Percentiles rank a stretch among this genome's conserved stretches.
Evolutionary conservation across 805 yeast species (phyloP).

Genomic region (Kurtzmaniella cleridarum): DNA sequence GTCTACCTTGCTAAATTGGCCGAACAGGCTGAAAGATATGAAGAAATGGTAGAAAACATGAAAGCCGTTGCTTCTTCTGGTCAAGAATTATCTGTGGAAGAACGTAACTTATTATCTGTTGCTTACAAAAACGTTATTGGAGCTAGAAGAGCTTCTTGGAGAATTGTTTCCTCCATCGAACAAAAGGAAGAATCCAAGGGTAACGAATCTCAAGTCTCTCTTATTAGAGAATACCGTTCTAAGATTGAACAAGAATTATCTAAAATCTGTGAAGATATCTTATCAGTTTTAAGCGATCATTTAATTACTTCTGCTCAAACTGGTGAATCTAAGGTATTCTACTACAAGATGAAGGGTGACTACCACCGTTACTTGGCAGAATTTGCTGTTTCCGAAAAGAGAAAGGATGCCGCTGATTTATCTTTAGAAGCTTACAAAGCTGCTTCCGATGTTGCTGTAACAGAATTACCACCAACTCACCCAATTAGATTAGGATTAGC

Average conservation of each 20-base stretch:
- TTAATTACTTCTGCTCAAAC: constrained; percentile 91
- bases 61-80: constrained; percentile 95
- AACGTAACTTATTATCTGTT: constrained; percentile 93
- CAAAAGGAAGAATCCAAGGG: constrained; percentile 98
- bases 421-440: constrained; percentile 92
- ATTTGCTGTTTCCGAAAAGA: constrained; percentile 85
- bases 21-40: constrained; percentile 99
- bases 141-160: constrained; percentile 99
- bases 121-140: constrained; percentile 99
- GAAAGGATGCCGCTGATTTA: constrained; percentile 86
- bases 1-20: constrained; percentile 97
- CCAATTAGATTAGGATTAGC: constrained; percentile 98
- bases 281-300: constrained; percentile 80
- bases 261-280: constrained; percentile 90
- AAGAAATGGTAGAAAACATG: constrained; percentile 99
- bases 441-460: constrained; percentile 95
- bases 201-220: constrained; percentile 80
- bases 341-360: constrained; percentile 99
- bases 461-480: constrained; percentile 96
- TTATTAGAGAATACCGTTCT: constrained; percentile 90
- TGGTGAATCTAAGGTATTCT: constrained; percentile 97
- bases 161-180: constrained; percentile 96
- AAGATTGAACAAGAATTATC: constrained; percentile 91
- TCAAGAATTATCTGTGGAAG: constrained; percentile 93
- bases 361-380: constrained; percentile 98